Base-by-base conservation (phyloP, 768 basidiomycete genomes). In the Auriscalpium orientale region DNA sequence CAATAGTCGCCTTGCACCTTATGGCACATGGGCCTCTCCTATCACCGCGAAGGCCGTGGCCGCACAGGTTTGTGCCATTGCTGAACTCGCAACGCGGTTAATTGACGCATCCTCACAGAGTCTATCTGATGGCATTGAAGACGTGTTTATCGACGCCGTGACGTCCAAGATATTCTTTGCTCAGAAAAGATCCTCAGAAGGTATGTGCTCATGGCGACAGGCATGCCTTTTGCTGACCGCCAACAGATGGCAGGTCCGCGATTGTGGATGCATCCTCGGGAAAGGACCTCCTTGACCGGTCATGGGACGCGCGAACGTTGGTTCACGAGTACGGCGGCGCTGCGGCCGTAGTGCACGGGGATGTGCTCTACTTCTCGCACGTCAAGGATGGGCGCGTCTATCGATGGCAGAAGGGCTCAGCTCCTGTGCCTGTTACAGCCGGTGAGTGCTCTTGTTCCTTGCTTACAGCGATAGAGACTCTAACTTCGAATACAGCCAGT, bases 271-370 rank as follows among this genome's bases (percentile, higher is more conserved):
- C 51, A 40, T 15, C 22, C 15, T 43, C 33, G 16, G 15, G 45
- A 49, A 16, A 49, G 22, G 69, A 71, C 46, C 45, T 67, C 5
- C 63, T 66, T 35, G 66, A 62, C n/a, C 8, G 34, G 20, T 63
- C 56, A 12, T 69, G 61, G 63, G 68, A 70, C 55, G 68, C 64
- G 16, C 58, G 69, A 21, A 46, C 58, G 34, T 13, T 13, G 15
- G 40, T 43, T 13, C 40, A 43, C 18, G 40, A 43, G 18, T 43
- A 43, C 18, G 40, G 40, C 1, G 40, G 40, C 40, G 40, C 40
- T 15, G 40, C 40, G 3, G 40, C 40, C 15, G 3, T 43, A 15
- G 40, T 43, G 40, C 18, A 43, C 7, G 40, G 18, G 13, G 40
- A 18, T 43, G 40, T 43, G 3, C 40, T 43, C 40, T 8, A 43